phyloP scores from a whole-genome alignment of 306 rosid genomes.

The Cucurbita maxima region DNA sequence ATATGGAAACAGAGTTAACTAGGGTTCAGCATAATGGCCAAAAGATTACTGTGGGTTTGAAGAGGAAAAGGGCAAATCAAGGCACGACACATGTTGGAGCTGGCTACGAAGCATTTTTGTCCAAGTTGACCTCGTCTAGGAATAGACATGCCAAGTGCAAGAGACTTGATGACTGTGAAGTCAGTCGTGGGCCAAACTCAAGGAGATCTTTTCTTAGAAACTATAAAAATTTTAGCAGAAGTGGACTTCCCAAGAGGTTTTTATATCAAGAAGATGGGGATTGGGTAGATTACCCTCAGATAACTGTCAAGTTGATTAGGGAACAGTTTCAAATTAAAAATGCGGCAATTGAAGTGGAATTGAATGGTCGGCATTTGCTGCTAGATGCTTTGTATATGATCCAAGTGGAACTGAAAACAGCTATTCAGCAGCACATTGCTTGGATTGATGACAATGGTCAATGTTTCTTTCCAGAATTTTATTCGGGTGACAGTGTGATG shows the following conservation, averaged over 20 bases:
- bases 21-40: slow-evolving; percentile 11
- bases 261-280: slow-evolving; percentile 13
- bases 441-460: slow-evolving; percentile 21
- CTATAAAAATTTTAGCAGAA: slow-evolving; percentile 14
- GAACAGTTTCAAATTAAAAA: slow-evolving; percentile 11
- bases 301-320: slow-evolving; percentile 3
- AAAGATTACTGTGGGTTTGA: slow-evolving; percentile 9
- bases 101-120: slow-evolving; percentile 1
- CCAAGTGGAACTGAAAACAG: slow-evolving; percentile 13
- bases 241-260: slow-evolving; percentile 18
- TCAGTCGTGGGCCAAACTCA: background rate
- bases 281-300: slow-evolving; percentile 17
- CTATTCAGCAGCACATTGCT: slow-evolving; percentile 10
- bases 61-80: slow-evolving; percentile 8
- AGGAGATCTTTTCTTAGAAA: slow-evolving; percentile 8
- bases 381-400: slow-evolving; percentile 20
- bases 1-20: slow-evolving; percentile 11
- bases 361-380: slow-evolving; percentile 6
- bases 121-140: slow-evolving; percentile 3
- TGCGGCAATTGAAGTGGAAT: slow-evolving; percentile 12
- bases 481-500: background rate
- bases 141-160: slow-evolving; percentile 6
- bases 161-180: background rate
- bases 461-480: slow-evolving; percentile 18
- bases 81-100: slow-evolving; percentile 6